Conservation (phyloP, 441 rosid species). For the Sinapis alba region DNA sequence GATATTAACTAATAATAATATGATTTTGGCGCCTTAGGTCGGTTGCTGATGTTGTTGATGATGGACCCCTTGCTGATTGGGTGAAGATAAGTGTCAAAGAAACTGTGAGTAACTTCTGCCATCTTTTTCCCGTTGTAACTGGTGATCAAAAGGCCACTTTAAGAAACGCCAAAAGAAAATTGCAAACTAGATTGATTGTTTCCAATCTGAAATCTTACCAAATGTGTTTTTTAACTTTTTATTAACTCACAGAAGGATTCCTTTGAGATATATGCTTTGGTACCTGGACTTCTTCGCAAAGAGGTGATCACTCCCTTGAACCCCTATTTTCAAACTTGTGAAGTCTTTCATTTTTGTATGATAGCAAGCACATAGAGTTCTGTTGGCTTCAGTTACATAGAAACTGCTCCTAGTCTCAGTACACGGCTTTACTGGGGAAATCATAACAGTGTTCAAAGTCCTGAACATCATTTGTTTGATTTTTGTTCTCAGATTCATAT, state of each 20-base stretch:
- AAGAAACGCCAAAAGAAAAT: not conserved
- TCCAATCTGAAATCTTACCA: slow-evolving; percentile 38
- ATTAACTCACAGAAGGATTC: slow-evolving; percentile 62
- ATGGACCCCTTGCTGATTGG: slow-evolving; percentile 90
- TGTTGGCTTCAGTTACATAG: not conserved
- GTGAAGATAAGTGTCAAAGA: slow-evolving; percentile 89
- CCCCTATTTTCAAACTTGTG: slow-evolving; percentile 13
- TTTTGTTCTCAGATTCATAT: slow-evolving; percentile 62
- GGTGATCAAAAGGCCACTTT: not conserved
- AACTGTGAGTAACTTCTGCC: slow-evolving; percentile 49
- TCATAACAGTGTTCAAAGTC: slow-evolving; percentile 1
- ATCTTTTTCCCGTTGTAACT: slow-evolving; percentile 5
- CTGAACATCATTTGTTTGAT: slow-evolving; percentile 10
- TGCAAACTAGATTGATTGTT: slow-evolving; percentile 13
- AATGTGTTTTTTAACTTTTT: slow-evolving; percentile 29
- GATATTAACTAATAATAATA: not conserved
- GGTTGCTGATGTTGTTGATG: slow-evolving; percentile 59
- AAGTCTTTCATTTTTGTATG: slow-evolving; percentile 5
- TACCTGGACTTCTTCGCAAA: slow-evolving; percentile 89
- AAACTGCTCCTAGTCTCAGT: not conserved
- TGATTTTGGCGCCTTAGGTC: slow-evolving; percentile 46
- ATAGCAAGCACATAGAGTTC: slow-evolving; percentile 11
- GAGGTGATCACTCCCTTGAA: slow-evolving; percentile 59
- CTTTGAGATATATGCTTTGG: slow-evolving; percentile 84
- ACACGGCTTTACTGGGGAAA: not conserved